Evolutionary conservation across 2,329 filamentous ascomycete species (phyloP).

Genomic region (Venturia effusa): DNA sequence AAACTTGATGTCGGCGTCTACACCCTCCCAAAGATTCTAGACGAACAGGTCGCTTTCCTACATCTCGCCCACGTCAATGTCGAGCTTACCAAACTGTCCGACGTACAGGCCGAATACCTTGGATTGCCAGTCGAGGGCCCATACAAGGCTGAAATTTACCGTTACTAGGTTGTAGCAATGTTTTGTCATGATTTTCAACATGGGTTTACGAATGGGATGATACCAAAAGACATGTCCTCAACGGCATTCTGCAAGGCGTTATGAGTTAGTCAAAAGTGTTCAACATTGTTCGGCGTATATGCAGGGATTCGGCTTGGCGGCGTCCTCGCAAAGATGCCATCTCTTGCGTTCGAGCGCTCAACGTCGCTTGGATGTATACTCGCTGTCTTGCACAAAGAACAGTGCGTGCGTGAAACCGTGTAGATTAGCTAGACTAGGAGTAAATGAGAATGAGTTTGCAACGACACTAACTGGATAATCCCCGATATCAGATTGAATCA

Average conservation of each 20-base stretch:
- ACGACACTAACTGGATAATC: too few relatives aligned
- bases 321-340: not conserved
- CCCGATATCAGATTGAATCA: too few relatives aligned
- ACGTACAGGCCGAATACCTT: conserved; percentile 90
- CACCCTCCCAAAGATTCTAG: conserved; percentile 95
- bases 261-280: conserved; percentile 6
- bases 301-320: not conserved
- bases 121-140: conserved; percentile 76
- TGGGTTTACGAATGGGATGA: conserved; percentile 48
- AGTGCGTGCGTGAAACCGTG: not conserved
- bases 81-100: conserved; percentile 78
- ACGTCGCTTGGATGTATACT: not conserved
- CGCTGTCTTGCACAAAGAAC: not conserved
- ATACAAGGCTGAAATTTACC: conserved; percentile 90
- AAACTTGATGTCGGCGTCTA: conserved; percentile 90
- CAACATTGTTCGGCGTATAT: conserved; percentile 1
- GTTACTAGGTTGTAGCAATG: conserved; percentile 46
- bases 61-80: conserved; percentile 90
- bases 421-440: not conserved
- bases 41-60: conserved; percentile 94
- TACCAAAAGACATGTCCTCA: conserved; percentile 50
- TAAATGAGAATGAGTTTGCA: too few relatives aligned
- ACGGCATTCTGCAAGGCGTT: conserved; percentile 38
- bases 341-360: conserved; percentile 1
- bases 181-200: conserved; percentile 37